phyloP scores from a whole-genome alignment of 163 green algal species.

The Coccomyxa subellipsoidea region DNA sequence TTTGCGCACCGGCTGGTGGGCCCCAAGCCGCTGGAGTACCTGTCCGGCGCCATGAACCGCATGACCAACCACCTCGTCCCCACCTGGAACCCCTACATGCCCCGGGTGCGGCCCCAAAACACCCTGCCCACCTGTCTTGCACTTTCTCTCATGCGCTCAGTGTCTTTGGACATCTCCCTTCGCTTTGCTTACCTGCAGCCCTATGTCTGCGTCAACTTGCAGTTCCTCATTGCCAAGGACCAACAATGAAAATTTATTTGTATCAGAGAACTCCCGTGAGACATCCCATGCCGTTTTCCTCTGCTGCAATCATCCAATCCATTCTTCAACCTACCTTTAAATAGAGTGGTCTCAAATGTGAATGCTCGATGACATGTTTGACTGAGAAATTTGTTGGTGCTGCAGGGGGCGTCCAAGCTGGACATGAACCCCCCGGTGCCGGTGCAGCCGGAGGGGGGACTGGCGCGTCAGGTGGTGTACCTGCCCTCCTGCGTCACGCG shows the following conservation, averaged over 20 bases:
- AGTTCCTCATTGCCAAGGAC: too few relatives aligned
- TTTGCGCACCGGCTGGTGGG: slow-evolving; percentile 76
- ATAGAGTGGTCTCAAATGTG: too few relatives aligned
- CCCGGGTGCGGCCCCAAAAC: slow-evolving; percentile 59
- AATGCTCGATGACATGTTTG: background rate
- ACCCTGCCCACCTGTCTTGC: background rate
- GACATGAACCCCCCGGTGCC: slow-evolving; percentile 44
- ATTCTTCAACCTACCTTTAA: too few relatives aligned
- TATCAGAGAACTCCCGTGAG: too few relatives aligned
- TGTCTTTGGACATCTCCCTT: background rate
- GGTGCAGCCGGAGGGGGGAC: slow-evolving; percentile 9
- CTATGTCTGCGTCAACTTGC: too few relatives aligned
- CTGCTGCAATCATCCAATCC: too few relatives aligned
- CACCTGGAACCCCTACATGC: slow-evolving; percentile 94
- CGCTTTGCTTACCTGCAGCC: too few relatives aligned
- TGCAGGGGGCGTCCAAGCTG: slow-evolving; percentile 43
- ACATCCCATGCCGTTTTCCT: too few relatives aligned
- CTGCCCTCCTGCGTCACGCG: slow-evolving; percentile 89
- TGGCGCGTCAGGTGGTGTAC: slow-evolving; percentile 80
- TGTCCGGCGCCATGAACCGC: slow-evolving; percentile 70
- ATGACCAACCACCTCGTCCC: slow-evolving; percentile 70
- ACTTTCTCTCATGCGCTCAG: background rate
- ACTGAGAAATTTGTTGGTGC: background rate
- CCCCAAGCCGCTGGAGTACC: slow-evolving; percentile 61
- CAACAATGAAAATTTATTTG: too few relatives aligned